Conservation (phyloP, 306 rosid genomes). For the Adenanthera pavonina region DNA sequence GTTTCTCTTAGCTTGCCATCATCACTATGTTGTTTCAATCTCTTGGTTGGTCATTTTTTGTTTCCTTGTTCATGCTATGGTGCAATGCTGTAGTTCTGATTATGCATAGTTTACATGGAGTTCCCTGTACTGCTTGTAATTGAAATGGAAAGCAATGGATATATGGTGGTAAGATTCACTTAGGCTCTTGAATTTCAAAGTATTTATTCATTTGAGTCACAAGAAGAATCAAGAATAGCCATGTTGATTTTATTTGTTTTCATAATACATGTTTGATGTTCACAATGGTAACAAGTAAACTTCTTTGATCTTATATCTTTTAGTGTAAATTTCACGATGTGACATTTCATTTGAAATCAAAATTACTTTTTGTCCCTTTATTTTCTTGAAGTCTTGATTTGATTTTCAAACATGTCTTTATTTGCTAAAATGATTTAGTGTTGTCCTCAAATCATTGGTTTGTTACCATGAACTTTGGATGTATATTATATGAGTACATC, state of each 20-base stretch:
- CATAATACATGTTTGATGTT: neutral
- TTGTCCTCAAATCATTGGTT: neutral
- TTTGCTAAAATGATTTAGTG: neutral
- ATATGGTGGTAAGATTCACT: neutral
- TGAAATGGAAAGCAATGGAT: constrained; percentile 4
- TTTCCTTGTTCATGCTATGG: constrained; percentile 9
- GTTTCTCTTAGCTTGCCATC: too few species aligned
- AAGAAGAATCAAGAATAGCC: neutral
- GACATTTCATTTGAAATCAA: neutral
- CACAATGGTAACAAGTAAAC: neutral
- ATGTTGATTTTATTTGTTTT: neutral
- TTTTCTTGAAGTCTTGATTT: neutral
- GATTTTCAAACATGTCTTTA: neutral
- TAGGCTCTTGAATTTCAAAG: neutral
- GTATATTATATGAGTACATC: too few species aligned
- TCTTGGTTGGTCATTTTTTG: constrained; percentile 14
- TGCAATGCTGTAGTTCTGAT: neutral
- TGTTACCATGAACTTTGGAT: too few species aligned
- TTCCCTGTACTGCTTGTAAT: neutral
- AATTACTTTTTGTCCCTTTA: neutral
- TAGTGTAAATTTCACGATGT: neutral
- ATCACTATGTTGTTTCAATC: too few species aligned
- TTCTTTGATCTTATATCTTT: neutral
- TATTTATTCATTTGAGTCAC: neutral
- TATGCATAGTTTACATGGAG: neutral